Evolutionary conservation across 2,329 filamentous ascomycete genomes (phyloP).

Genomic region (Chrysosphaeria jannelii): DNA sequence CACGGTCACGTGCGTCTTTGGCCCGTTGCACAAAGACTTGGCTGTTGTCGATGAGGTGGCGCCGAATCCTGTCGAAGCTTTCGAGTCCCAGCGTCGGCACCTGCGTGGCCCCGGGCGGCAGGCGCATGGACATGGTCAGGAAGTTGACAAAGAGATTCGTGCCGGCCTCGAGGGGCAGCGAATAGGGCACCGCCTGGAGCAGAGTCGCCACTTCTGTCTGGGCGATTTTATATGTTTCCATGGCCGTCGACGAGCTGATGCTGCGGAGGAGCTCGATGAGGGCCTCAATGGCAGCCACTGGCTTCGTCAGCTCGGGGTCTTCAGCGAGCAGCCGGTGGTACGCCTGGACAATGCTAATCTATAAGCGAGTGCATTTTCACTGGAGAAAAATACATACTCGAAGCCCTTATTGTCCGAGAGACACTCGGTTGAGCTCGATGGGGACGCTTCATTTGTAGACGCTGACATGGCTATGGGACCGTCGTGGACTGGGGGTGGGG

Average conservation of each 20-base stretch:
- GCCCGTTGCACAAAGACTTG: constrained; percentile 65
- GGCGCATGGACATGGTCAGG: constrained; percentile 43
- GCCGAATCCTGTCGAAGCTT: constrained; percentile 56
- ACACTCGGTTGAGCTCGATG: background rate
- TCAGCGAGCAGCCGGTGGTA: constrained; percentile 23
- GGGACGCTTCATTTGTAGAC: no score
- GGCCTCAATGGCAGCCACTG: constrained; percentile 34
- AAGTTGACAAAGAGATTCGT: constrained; percentile 91
- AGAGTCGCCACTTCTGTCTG: constrained; percentile 48
- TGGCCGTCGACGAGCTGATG: constrained; percentile 58
- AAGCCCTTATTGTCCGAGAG: no score
- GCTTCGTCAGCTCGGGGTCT: constrained; percentile 76
- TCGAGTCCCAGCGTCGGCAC: constrained; percentile 8
- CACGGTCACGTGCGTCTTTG: constrained; percentile 56
- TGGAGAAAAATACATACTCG: no score
- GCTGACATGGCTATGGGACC: no score
- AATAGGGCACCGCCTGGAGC: constrained; percentile 54
- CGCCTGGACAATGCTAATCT: constrained; percentile 25
- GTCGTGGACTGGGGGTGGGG: no score
- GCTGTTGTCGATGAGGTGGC: constrained; percentile 62
- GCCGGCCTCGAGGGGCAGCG: constrained; percentile 73
- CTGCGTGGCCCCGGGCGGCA: constrained; percentile 9
- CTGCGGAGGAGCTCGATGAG: constrained; percentile 60
- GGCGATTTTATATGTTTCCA: constrained; percentile 73
- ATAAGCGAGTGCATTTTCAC: no score